Conservation (phyloP, 495 filamentous ascomycete species). For the Neurospora tetrasperma region DNA sequence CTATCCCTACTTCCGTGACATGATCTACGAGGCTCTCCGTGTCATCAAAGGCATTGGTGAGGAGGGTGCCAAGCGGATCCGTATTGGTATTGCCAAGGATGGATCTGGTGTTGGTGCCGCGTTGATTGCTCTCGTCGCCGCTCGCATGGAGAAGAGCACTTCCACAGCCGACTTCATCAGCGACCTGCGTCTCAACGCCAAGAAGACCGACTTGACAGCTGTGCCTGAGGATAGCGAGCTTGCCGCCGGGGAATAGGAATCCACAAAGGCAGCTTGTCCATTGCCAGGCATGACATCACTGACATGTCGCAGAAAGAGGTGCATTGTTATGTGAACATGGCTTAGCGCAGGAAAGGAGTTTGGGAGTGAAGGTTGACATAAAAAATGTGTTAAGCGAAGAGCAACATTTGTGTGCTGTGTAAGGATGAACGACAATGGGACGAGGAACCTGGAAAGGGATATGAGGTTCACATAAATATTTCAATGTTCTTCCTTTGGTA, state of each 20-base stretch:
- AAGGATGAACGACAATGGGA: background rate
- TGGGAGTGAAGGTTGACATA: background rate
- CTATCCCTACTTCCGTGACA: constrained; percentile 76
- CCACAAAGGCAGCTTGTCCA: background rate
- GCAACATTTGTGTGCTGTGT: background rate
- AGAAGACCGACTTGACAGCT: constrained; percentile 12
- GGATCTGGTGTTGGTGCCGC: constrained; percentile 87
- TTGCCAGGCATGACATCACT: background rate
- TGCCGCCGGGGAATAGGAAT: constrained; percentile 17
- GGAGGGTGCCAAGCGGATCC: constrained; percentile 64
- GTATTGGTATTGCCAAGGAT: constrained; percentile 91
- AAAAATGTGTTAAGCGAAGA: background rate
- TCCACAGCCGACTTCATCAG: constrained; percentile 12
- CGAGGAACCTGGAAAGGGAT: background rate
- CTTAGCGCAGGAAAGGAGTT: background rate
- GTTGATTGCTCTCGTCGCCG: constrained; percentile 70
- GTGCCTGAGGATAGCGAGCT: constrained; percentile 15
- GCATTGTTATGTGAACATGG: constrained; percentile 12
- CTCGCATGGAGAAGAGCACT: constrained; percentile 36
- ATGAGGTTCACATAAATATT: background rate
- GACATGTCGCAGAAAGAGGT: constrained; percentile 6
- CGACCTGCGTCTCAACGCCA: constrained; percentile 14
- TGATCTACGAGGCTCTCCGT: constrained; percentile 62
- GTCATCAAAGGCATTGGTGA: constrained; percentile 61
- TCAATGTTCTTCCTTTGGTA: background rate